These are phyloP conservation scores for Alopecurus myosuroides DNA, from an alignment of 176 grass and related monocot species.

Conservation along the genomic window DNA sequence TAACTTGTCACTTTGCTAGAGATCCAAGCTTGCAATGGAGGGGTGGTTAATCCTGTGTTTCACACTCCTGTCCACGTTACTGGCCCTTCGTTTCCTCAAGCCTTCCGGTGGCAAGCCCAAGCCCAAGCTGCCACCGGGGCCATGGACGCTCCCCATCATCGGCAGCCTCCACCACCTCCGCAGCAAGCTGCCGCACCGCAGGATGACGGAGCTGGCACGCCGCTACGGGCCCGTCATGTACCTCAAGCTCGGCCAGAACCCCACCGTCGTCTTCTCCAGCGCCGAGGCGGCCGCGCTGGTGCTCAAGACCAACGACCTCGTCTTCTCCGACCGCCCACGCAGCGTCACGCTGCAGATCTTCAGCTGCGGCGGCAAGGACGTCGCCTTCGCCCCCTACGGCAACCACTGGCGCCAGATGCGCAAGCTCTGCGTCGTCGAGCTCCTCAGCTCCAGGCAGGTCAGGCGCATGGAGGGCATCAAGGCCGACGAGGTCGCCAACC, in stretches of 20 bases:
- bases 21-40: not conserved
- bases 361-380: not conserved
- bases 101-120: not conserved
- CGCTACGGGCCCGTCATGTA: not conserved
- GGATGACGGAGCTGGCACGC: not conserved
- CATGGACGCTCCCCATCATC: not conserved
- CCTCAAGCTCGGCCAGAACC: not conserved
- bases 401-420: slow-evolving; percentile 72
- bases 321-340: not conserved
- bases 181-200: not conserved
- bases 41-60: not conserved
- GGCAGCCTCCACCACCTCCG: not conserved
- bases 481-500: not conserved
- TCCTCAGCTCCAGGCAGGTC: slow-evolving; percentile 36
- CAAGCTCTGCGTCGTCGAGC: slow-evolving; percentile 63
- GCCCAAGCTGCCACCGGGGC: not conserved
- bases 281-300: not conserved
- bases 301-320: not conserved
- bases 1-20: too few species aligned
- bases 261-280: not conserved
- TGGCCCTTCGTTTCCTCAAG: not conserved
- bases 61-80: not conserved
- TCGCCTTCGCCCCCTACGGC: not conserved
- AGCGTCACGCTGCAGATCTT: not conserved
- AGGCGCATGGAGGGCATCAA: not conserved